These are phyloP conservation scores for Sporothrix pallida DNA, from an alignment of 2,329 filamentous ascomycete species.

Conservation along the genomic window DNA sequence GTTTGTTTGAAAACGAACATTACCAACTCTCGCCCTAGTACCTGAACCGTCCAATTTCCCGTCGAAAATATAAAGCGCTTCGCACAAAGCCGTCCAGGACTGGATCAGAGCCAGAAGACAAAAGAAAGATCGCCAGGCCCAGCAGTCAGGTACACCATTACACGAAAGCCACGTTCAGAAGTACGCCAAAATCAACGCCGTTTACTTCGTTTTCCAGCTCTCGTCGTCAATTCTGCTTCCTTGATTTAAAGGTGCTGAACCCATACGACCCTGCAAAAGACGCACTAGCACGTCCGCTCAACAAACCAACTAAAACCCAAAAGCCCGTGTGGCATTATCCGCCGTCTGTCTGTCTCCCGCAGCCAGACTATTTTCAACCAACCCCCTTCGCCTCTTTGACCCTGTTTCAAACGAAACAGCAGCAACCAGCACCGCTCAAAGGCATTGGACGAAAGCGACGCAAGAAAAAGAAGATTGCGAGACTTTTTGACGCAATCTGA, in stretches of 20 bases:
- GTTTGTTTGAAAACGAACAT: not conserved
- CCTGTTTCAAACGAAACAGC: slow-evolving; percentile 1
- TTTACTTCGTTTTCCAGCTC: slow-evolving; percentile 7
- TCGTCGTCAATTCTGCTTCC: not conserved
- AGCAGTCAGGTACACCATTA: not conserved
- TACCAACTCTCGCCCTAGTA: slow-evolving; percentile 1
- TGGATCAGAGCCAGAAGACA: not conserved
- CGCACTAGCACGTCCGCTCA: slow-evolving; percentile 5
- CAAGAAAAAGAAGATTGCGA: not conserved
- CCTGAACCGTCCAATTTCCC: slow-evolving; percentile 8
- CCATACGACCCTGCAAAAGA: slow-evolving; percentile 16
- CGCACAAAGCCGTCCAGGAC: slow-evolving; percentile 9
- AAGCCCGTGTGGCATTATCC: slow-evolving; percentile 34
- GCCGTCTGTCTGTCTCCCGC: slow-evolving; percentile 31
- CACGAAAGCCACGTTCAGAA: not conserved
- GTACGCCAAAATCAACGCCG: not conserved
- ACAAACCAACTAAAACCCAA: not conserved
- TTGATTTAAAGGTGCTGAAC: slow-evolving; percentile 17
- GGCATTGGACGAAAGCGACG: not conserved
- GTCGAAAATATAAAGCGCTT: not conserved
- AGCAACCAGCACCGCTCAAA: not conserved
- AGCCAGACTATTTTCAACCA: slow-evolving; percentile 27
- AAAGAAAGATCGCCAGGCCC: slow-evolving; percentile 16
- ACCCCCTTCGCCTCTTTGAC: slow-evolving; percentile 20
- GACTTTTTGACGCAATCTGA: not conserved